Evolutionary conservation across 164 flowering plant species (phyloP), one percentile per base, ranked within the genome.

Genomic region (Aristolochia fimbriata): DNA sequence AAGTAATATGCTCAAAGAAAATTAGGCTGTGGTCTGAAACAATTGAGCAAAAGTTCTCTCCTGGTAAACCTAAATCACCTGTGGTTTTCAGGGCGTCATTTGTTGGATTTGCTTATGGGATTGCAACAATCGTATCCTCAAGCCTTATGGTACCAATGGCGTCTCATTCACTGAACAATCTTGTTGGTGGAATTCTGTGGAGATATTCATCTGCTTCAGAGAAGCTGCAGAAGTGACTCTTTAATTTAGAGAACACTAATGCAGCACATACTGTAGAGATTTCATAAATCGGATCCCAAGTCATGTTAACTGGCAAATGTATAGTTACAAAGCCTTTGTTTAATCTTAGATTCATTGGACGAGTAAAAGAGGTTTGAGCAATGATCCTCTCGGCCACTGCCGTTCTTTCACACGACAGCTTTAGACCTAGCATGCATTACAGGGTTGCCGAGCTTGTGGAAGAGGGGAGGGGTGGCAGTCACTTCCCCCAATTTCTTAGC

Each of bases 151-250:
- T 89, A 15, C 94, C 98, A 20, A 82, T 89, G 88, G 83, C 83
- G 70, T 76, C 96, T 59, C 98, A 92, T 71, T 85, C 91, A 11
- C 41, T 83, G 65, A 92, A 89, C 81, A 92, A 92, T 72, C 77
- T 89, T 52, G 69, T 85, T 5, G 98, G 96, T 67, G 93, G 81
- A 24, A 56, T 83, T 25, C 30, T 86, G 43, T 92, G 98, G 98
- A 81, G 81, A 15, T 70, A 72, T 72, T 49, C 79, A 43, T 73
- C 82, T 31, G 65, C 51, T 33, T 65, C 81, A 58, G 58, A 67
- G 37, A 68, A 67, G 51, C 63, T 23, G 51, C 62, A 23, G 23
- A 60, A 50, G 20, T 52, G 52, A 27, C 16, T 21, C 17, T 53
- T 41, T 11, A 4, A 10, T 20, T 20, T 12, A 37, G 3, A 2